Percentiles rank a stretch among this genome's conserved stretches.
Conservation (phyloP, 169 alveolate genomes). For the Plasmodium relictum region DNA sequence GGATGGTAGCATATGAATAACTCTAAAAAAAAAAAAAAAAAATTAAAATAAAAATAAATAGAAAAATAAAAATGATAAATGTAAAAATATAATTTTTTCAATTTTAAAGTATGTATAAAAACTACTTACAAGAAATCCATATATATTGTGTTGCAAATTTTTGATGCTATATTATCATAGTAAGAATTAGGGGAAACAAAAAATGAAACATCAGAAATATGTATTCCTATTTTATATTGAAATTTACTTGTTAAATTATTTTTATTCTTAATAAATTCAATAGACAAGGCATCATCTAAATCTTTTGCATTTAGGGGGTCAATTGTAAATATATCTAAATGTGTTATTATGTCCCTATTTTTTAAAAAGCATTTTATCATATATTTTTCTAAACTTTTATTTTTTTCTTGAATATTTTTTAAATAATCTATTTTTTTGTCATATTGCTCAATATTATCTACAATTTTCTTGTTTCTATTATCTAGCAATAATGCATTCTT, state of each 20-base stretch:
- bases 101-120: slow-evolving; percentile 72
- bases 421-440: slow-evolving; percentile 46
- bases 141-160: slow-evolving; percentile 93
- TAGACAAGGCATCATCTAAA: slow-evolving; percentile 98
- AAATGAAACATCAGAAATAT: slow-evolving; percentile 98
- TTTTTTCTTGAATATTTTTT: slow-evolving; percentile 9
- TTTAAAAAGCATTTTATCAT: slow-evolving; percentile 48
- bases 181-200: slow-evolving; percentile 94
- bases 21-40: slow-evolving; percentile 41
- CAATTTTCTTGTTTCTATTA: not conserved
- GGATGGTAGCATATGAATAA: slow-evolving; percentile 90
- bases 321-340: slow-evolving; percentile 86
- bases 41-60: not conserved
- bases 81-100: not conserved
- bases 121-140: slow-evolving; percentile 92
- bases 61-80: not conserved
- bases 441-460: not conserved
- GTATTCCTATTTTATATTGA: slow-evolving; percentile 95
- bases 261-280: slow-evolving; percentile 84
- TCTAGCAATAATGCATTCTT: not conserved
- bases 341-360: slow-evolving; percentile 67
- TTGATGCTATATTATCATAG: slow-evolving; percentile 96
- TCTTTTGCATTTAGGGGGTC: slow-evolving; percentile 99
- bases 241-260: slow-evolving; percentile 81
- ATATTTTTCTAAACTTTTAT: slow-evolving; percentile 31